Conservation (phyloP, 148 eudicot genomes). For the Persicaria tinctoria region DNA sequence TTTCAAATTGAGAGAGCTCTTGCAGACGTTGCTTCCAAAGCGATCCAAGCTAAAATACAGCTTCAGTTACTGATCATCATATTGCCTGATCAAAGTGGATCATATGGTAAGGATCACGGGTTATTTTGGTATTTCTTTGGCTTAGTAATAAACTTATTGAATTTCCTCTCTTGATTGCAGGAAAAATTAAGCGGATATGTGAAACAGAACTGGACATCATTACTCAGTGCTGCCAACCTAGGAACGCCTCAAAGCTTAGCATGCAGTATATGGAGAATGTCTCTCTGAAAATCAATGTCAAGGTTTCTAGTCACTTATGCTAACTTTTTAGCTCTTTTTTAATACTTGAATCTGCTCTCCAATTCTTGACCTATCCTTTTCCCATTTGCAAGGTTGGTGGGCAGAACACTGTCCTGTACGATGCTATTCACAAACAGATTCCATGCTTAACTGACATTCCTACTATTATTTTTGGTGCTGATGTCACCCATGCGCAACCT, state of each 20-base stretch:
- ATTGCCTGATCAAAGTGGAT: slow-evolving; percentile 57
- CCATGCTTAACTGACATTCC: slow-evolving; percentile 32
- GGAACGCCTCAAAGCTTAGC: slow-evolving; percentile 21
- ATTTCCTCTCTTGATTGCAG: slow-evolving; percentile 10
- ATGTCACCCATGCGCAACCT: slow-evolving; percentile 39
- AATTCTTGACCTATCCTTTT: too few species aligned
- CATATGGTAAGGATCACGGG: slow-evolving; percentile 43
- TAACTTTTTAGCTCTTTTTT: background rate
- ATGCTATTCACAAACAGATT: slow-evolving; percentile 29
- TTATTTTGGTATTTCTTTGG: background rate
- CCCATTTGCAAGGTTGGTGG: slow-evolving; percentile 20
- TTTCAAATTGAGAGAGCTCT: slow-evolving; percentile 45
- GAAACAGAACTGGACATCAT: slow-evolving; percentile 37
- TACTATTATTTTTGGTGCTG: slow-evolving; percentile 44
- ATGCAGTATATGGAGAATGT: slow-evolving; percentile 37
- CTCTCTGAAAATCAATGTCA: slow-evolving; percentile 36
- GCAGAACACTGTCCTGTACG: slow-evolving; percentile 32
- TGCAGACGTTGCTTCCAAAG: slow-evolving; percentile 21
- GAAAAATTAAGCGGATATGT: slow-evolving; percentile 37
- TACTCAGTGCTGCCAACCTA: slow-evolving; percentile 34
- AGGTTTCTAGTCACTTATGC: slow-evolving; percentile 13
- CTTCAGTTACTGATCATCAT: slow-evolving; percentile 71
- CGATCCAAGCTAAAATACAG: slow-evolving; percentile 16
- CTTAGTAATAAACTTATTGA: background rate
- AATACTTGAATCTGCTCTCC: background rate